Conservation (phyloP, 73 alveolate genomes). For the Stentor coeruleus region DNA sequence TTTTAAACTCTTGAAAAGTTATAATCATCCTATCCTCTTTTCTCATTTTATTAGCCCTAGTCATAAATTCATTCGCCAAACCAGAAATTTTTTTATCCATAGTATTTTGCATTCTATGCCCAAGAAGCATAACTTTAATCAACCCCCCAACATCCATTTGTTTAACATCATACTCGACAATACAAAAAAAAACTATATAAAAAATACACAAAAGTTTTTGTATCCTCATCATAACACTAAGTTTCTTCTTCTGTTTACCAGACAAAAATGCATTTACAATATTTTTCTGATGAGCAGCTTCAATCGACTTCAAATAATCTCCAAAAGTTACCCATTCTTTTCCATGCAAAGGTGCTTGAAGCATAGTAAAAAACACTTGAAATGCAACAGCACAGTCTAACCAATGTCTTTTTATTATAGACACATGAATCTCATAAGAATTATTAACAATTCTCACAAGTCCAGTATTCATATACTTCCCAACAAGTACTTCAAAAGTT, state of each 20-base stretch:
- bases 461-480: no score
- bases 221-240: neutral
- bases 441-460: no score
- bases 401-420: neutral
- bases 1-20: neutral
- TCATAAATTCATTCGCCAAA: neutral
- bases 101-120: neutral
- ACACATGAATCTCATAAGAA: no score
- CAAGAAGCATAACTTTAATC: neutral
- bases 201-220: neutral
- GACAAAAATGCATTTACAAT: neutral
- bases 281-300: neutral
- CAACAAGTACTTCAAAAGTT: no score
- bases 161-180: neutral
- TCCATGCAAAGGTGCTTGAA: neutral
- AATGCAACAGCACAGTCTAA: neutral
- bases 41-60: neutral
- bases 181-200: neutral
- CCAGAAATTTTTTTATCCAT: neutral
- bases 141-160: neutral
- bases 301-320: neutral
- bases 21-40: neutral
- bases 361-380: neutral
- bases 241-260: neutral
- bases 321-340: neutral